Evolutionary conservation across 2,329 filamentous ascomycete genomes (phyloP).

Genomic region (Epichloe scottii): DNA sequence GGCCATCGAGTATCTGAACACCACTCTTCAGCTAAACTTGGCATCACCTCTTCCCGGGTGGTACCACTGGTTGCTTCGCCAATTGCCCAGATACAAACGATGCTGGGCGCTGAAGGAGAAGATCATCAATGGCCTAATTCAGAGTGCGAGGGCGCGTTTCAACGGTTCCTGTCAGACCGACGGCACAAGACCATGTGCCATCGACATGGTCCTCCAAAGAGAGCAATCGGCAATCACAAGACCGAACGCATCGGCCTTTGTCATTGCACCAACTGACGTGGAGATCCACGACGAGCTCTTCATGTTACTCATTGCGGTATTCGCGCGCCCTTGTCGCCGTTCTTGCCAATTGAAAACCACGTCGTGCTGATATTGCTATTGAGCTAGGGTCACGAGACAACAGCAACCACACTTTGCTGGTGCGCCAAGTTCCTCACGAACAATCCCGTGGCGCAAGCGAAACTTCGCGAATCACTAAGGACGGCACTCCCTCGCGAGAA

Average conservation of each 20-base stretch:
- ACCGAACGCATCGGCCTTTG: not conserved
- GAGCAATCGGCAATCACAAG: not conserved
- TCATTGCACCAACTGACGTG: not conserved
- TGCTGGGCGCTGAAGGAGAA: not conserved
- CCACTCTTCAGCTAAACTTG: not conserved
- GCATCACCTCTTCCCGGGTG: not conserved
- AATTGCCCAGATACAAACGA: not conserved
- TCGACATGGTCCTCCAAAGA: conserved; percentile 5
- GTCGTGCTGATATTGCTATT: not conserved
- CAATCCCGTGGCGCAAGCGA: conserved; percentile 7
- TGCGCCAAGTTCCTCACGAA: conserved; percentile 11
- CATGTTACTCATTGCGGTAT: conserved; percentile 8
- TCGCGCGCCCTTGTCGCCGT: too few species aligned
- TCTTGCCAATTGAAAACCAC: not conserved
- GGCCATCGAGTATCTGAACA: not conserved
- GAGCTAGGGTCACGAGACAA: conserved; percentile 13
- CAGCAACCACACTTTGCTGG: conserved; percentile 11
- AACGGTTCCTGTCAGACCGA: not conserved
- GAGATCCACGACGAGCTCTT: conserved; percentile 14
- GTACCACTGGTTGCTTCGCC: not conserved
- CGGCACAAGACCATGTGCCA: conserved; percentile 1
- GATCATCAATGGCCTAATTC: not conserved
- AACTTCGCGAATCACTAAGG: conserved; percentile 12
- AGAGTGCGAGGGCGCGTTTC: not conserved
- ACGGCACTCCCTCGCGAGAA: conserved; percentile 4